phyloP scores from a whole-genome alignment of 2,329 filamentous ascomycete species.

The Colletotrichum liriopes region DNA sequence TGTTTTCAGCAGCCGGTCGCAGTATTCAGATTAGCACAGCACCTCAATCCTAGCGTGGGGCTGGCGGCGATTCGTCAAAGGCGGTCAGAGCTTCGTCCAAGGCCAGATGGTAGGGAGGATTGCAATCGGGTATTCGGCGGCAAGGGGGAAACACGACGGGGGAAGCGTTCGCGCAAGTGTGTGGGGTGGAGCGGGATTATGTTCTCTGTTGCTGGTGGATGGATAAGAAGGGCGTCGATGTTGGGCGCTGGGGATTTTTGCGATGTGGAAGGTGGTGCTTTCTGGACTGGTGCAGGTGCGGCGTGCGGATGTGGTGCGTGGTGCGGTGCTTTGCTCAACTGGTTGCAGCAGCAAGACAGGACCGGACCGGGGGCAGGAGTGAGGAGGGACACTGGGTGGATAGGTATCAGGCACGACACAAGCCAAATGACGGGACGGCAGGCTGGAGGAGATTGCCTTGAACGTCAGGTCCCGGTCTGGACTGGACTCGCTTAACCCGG shows the following conservation, averaged over 20 bases:
- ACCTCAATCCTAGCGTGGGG: constrained; percentile 42
- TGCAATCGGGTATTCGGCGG: constrained; percentile 25
- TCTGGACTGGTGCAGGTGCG: constrained; percentile 27
- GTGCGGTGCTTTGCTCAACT: constrained; percentile 24
- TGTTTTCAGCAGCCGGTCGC: constrained; percentile 41
- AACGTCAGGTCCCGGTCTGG: constrained; percentile 16
- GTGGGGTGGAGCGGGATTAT: constrained; percentile 36
- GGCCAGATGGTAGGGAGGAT: constrained; percentile 25
- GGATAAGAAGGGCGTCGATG: constrained; percentile 35
- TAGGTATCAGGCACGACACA: constrained; percentile 1
- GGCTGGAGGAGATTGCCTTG: constrained; percentile 28
- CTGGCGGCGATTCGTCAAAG: constrained; percentile 41
- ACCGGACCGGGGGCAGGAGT: constrained; percentile 16
- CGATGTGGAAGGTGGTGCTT: constrained; percentile 29
- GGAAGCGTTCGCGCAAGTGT: constrained; percentile 27
- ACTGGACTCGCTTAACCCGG: constrained; percentile 37
- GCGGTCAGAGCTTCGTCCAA: constrained; percentile 43
- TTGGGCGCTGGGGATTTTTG: constrained; percentile 40
- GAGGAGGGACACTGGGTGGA: not conserved
- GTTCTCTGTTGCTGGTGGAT: constrained; percentile 25
- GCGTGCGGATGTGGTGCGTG: constrained; percentile 14
- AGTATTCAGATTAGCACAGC: constrained; percentile 41
- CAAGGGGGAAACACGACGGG: constrained; percentile 7
- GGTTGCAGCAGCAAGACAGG: constrained; percentile 21
- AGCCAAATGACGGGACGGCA: not conserved